Base-by-base conservation (phyloP, 1,284 basidiomycete genomes). In the Rhodotorula sp. region DNA sequence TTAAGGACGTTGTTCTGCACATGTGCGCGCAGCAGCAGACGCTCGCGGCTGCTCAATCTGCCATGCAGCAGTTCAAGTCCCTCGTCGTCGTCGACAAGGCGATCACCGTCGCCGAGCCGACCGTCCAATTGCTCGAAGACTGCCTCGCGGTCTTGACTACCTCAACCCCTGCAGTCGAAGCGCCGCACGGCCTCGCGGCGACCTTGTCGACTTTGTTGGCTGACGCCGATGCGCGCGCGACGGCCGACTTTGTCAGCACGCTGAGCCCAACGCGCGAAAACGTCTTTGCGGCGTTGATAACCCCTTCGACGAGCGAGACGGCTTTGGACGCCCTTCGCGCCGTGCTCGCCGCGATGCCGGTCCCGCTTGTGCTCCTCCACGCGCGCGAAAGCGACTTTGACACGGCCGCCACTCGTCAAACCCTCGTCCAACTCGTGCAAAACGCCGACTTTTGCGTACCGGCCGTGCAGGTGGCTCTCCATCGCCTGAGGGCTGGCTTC, bases 291-390 rank as follows among this genome's bases (percentile, higher is more conserved):
- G 38, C 38, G 38, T 43, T 43, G 38, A 43, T 43, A 10, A 10
- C 38, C 12, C 38, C 38, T 2, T 43, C 10, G 10, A 47, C 19
- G 48, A 49, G 34, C 8, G 31, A 38, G 66, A 60, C 54, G 12
- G 19, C 8, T 18, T 14, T 50, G 66, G 26, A 28, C 48, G 14
- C 21, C 31, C 19, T 38, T 23, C 21, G 12, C 45, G 65, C 62
- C 4, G n/a, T 38, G 5, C 19, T 75, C 5, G 18, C 61, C 5
- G 49, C 45, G 3, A 61, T 69, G 55, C 67, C 73, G 1, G 31
- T 72, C 43, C 55, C 61, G 2, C 63, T 74, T 52, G 66, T 57
- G 34, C 38, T 63, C 28, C 65, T 74, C 1, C 73, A 74, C 55
- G 60, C 48, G 2, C 66, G 65, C 45, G 7, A 62, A 0, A 15